phyloP scores from a whole-genome alignment of 2,329 filamentous ascomycete species.

The Xylaria hypoxylon region DNA sequence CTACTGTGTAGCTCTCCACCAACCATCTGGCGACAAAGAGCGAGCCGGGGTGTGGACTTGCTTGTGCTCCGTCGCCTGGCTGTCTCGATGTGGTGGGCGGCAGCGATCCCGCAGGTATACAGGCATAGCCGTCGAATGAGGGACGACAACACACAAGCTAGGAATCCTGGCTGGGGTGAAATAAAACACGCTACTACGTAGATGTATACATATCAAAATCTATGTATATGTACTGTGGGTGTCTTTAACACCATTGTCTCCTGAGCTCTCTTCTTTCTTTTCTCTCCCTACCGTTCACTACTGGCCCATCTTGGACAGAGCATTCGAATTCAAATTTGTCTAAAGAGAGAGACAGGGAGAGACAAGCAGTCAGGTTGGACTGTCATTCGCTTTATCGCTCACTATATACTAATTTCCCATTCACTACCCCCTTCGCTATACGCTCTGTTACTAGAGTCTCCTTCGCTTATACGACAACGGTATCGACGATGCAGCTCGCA shows the following conservation, averaged over 20 bases:
- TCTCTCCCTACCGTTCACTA: constrained; percentile 21
- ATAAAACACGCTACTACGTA: constrained; percentile 20
- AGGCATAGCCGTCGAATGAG: constrained; percentile 34
- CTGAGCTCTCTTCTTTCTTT: constrained; percentile 10
- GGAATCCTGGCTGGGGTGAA: constrained; percentile 26
- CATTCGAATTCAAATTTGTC: constrained; percentile 18
- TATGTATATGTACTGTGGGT: constrained; percentile 28
- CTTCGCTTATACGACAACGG: constrained; percentile 23
- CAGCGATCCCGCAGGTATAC: constrained; percentile 30
- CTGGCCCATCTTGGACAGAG: constrained; percentile 10
- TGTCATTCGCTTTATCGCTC: constrained; percentile 45
- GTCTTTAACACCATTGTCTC: constrained; percentile 6
- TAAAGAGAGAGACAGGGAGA: constrained; percentile 32
- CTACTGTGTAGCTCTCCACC: constrained; percentile 16
- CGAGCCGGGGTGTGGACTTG: constrained; percentile 40
- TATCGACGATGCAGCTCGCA: constrained; percentile 48
- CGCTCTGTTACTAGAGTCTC: constrained; percentile 26
- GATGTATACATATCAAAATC: constrained; percentile 11
- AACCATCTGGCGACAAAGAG: constrained; percentile 33
- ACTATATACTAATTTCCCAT: constrained; percentile 35
- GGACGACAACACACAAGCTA: constrained; percentile 28
- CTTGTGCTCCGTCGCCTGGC: constrained; percentile 40
- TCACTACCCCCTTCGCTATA: constrained; percentile 15
- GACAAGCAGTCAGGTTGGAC: constrained; percentile 41
- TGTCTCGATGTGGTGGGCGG: constrained; percentile 39